Conservation (phyloP, 2,329 filamentous ascomycete genomes). For the Microdochium nivale region DNA sequence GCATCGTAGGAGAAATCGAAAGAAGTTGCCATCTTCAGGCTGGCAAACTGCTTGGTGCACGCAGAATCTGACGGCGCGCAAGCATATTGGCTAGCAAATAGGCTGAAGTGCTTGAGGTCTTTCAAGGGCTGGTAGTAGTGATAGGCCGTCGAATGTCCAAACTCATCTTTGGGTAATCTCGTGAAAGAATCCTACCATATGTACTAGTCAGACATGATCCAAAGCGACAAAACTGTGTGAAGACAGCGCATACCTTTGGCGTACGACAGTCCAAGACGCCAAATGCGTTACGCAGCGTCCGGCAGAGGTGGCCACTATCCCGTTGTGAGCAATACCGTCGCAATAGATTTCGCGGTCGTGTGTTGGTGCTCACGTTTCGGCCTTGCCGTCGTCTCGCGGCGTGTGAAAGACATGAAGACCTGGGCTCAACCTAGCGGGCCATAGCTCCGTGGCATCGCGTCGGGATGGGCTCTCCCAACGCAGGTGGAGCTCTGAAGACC, state of each 20-base stretch:
- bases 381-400: constrained; percentile 32
- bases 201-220: constrained; percentile 51
- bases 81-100: constrained; percentile 33
- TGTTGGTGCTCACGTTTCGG: constrained; percentile 4
- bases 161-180: constrained; percentile 42
- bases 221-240: neutral
- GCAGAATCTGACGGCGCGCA: constrained; percentile 21
- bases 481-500: constrained; percentile 66
- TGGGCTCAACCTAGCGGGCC: constrained; percentile 65
- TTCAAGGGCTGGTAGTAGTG: constrained; percentile 65
- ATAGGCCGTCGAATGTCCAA: constrained; percentile 51
- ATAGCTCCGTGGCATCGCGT: constrained; percentile 57
- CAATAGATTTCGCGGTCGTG: neutral
- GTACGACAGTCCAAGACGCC: constrained; percentile 21
- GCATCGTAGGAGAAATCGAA: constrained; percentile 64
- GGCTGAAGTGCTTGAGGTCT: constrained; percentile 43
- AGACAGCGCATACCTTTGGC: neutral
- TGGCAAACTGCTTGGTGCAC: constrained; percentile 13
- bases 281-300: constrained; percentile 19
- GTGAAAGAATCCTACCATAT: constrained; percentile 49
- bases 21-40: constrained; percentile 35
- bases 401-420: constrained; percentile 78
- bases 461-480: constrained; percentile 60
- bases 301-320: constrained; percentile 17
- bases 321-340: neutral